phyloP scores from a whole-genome alignment of 495 filamentous ascomycete genomes.

The Neurospora sp. region DNA sequence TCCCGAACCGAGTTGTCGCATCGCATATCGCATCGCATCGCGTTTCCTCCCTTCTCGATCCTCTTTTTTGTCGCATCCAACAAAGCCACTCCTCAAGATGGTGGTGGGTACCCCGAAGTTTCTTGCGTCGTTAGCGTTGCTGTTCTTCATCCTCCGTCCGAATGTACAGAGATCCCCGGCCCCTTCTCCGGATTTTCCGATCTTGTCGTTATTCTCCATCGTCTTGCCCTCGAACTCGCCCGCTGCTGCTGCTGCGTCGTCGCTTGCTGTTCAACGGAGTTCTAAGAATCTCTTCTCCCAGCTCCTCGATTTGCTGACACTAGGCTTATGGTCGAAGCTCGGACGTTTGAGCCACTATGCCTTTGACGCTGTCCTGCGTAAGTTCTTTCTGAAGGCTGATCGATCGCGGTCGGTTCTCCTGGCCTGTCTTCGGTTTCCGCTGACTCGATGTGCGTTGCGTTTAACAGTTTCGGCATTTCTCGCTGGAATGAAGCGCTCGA shows the following conservation, averaged over 20 bases:
- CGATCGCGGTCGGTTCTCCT: not conserved
- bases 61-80: not conserved
- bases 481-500: constrained; percentile 91
- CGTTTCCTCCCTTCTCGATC: not conserved
- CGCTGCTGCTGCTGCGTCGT: not conserved
- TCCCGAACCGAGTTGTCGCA: not conserved
- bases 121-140: constrained; percentile 1
- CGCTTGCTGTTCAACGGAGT: constrained; percentile 17
- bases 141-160: not conserved
- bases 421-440: constrained; percentile 4
- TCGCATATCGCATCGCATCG: constrained; percentile 1
- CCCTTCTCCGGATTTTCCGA: not conserved
- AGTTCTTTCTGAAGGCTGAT: constrained; percentile 17
- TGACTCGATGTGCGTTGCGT: constrained; percentile 10
- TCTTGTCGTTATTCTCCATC: not conserved
- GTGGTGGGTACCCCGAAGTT: constrained; percentile 28
- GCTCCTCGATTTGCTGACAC: constrained; percentile 53
- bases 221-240: not conserved
- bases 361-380: constrained; percentile 90
- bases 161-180: not conserved
- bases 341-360: constrained; percentile 89
- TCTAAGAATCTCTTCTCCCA: constrained; percentile 26
- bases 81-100: constrained; percentile 23
- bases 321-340: constrained; percentile 62
- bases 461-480: constrained; percentile 81